phyloP scores from a whole-genome alignment of 2,329 filamentous ascomycete species.

The Fusarium euwallaceae region DNA sequence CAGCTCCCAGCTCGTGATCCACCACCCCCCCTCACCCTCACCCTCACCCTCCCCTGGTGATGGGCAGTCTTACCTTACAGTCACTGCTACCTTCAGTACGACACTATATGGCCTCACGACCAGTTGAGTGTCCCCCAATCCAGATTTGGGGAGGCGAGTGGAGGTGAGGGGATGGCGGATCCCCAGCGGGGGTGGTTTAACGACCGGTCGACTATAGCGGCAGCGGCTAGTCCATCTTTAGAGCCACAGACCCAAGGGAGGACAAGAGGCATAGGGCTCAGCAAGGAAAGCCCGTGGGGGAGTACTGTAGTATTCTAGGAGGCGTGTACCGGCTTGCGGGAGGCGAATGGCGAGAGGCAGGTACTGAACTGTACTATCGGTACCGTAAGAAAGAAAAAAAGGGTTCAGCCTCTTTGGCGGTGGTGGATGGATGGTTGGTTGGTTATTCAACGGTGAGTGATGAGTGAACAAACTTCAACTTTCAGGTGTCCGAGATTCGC shows the following conservation, averaged over 20 bases:
- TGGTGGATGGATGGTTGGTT: not conserved
- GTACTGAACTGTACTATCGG: not conserved
- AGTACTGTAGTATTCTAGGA: not conserved
- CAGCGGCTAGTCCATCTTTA: constrained; percentile 34
- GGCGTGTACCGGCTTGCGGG: not conserved
- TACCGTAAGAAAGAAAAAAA: not conserved
- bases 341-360: constrained; percentile 8
- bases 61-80: constrained; percentile 12
- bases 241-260: constrained; percentile 31
- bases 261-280: constrained; percentile 19
- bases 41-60: constrained; percentile 2
- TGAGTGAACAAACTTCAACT: not conserved
- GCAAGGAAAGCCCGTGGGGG: not conserved
- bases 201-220: constrained; percentile 34
- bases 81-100: constrained; percentile 5
- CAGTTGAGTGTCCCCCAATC: constrained; percentile 1
- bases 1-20: not conserved
- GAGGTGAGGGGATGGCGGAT: constrained; percentile 22
- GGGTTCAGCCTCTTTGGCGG: not conserved
- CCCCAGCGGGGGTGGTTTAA: constrained; percentile 25
- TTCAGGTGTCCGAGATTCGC: not conserved
- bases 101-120: constrained; percentile 3
- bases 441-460: constrained; percentile 15
- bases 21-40: constrained; percentile 8
- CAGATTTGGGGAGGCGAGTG: constrained; percentile 19